phyloP scores from a whole-genome alignment of 352 stramenopile species.

The Pythium volutum region DNA sequence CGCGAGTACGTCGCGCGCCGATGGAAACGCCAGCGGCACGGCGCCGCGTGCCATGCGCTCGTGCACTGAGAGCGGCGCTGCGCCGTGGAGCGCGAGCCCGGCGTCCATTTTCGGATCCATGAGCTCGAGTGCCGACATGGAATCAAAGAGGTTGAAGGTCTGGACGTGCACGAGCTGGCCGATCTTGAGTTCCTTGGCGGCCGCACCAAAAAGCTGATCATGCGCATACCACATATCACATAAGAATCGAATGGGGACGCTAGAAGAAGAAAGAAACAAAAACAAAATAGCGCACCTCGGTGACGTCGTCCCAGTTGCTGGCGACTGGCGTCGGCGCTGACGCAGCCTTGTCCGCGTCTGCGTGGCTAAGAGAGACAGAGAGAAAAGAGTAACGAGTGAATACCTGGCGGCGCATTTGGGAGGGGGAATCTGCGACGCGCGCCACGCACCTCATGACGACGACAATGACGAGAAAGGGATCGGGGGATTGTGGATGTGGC shows the following conservation, averaged over 20 bases:
- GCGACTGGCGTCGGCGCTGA: not conserved
- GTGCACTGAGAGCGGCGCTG: conserved; percentile 50
- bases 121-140: conserved; percentile 93
- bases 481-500: not conserved
- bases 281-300: conserved; percentile 6
- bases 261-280: not conserved
- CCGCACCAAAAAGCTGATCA: conserved; percentile 61
- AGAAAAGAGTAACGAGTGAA: not conserved
- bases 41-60: conserved; percentile 38
- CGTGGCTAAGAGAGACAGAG: not conserved
- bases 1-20: conserved; percentile 60
- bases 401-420: not conserved
- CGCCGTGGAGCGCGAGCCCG: conserved; percentile 72
- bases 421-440: conserved; percentile 11
- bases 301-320: conserved; percentile 17
- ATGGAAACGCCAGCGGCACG: conserved; percentile 63
- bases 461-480: not conserved
- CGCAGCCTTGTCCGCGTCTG: not conserved
- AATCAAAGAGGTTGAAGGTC: conserved; percentile 91
- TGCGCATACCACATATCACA: no score
- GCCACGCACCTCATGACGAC: conserved; percentile 22
- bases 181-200: conserved; percentile 77
- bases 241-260: not conserved
- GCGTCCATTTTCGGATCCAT: conserved; percentile 95
- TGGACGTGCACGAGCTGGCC: conserved; percentile 75